Conservation (phyloP, 495 filamentous ascomycete genomes). For the Hypoxylon cercidicola region DNA sequence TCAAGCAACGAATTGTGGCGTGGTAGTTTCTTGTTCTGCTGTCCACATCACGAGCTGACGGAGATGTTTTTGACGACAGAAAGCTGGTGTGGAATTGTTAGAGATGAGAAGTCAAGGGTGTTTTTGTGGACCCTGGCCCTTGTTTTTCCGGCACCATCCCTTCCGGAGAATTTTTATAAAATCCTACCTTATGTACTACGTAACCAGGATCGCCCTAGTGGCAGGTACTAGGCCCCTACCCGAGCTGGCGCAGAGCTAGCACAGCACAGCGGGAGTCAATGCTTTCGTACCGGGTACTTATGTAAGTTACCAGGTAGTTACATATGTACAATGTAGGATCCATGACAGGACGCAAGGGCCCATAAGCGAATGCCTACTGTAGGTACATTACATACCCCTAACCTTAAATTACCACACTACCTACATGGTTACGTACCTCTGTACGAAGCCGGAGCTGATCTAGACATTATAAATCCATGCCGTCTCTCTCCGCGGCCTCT, state of each 20-base stretch:
- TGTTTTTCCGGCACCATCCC: slow-evolving; percentile 11
- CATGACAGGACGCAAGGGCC: slow-evolving; percentile 20
- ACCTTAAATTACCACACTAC: not conserved
- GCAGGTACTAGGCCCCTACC: not conserved
- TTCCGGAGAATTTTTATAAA: slow-evolving; percentile 26
- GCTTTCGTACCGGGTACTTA: too few relatives aligned
- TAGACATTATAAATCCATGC: slow-evolving; percentile 13
- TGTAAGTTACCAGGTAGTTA: too few relatives aligned
- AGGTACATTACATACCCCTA: not conserved
- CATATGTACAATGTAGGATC: not conserved
- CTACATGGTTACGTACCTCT: slow-evolving; percentile 2
- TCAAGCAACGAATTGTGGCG: slow-evolving; percentile 15
- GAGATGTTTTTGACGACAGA: not conserved
- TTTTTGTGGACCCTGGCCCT: not conserved
- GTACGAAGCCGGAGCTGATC: slow-evolving; percentile 16
- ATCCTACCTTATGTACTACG: not conserved
- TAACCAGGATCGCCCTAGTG: too few relatives aligned
- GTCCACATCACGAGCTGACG: too few relatives aligned
- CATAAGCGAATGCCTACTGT: not conserved
- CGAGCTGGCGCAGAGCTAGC: not conserved
- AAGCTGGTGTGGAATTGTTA: slow-evolving; percentile 35
- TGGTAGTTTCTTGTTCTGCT: not conserved
- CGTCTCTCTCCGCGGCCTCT: slow-evolving; percentile 10
- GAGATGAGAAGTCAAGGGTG: slow-evolving; percentile 30
- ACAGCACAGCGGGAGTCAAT: slow-evolving; percentile 27